Conservation (phyloP, 208 protist species). For the Phytomonas sp. region DNA sequence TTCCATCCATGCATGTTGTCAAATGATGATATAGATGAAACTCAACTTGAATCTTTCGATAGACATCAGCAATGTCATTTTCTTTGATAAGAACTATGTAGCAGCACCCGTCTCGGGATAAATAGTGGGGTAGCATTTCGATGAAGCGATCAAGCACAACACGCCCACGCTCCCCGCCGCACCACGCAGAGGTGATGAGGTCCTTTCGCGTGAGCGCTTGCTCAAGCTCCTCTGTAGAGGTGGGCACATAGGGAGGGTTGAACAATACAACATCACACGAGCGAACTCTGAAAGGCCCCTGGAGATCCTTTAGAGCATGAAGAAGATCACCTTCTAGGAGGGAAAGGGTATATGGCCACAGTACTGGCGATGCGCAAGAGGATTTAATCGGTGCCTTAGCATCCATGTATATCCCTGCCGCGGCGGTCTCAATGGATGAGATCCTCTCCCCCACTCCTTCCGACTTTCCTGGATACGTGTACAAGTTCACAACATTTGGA, state of each 20-base stretch:
- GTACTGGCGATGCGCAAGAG: neutral
- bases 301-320: neutral
- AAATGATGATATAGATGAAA: conserved; percentile 27
- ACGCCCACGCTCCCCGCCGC: conserved; percentile 69
- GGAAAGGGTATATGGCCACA: neutral
- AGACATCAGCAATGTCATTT: conserved; percentile 67
- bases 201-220: conserved; percentile 37
- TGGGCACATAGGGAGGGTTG: conserved; percentile 88
- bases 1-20: neutral
- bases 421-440: neutral
- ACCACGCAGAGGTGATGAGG: conserved; percentile 54
- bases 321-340: conserved; percentile 25
- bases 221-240: conserved; percentile 64
- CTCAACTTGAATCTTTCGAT: conserved; percentile 18
- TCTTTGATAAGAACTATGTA: conserved; percentile 78
- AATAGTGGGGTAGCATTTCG: conserved; percentile 30
- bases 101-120: conserved; percentile 32
- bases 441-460: neutral
- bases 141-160: conserved; percentile 82
- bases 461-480: neutral
- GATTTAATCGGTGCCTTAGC: neutral
- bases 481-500: neutral
- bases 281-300: neutral
- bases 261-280: conserved; percentile 65
- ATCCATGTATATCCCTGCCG: neutral